Evolutionary conservation across 1,139 yeast genomes (phyloP), one percentile per base, ranked within the genome.

Genomic region (Debaryomyces psychrophilus): DNA sequence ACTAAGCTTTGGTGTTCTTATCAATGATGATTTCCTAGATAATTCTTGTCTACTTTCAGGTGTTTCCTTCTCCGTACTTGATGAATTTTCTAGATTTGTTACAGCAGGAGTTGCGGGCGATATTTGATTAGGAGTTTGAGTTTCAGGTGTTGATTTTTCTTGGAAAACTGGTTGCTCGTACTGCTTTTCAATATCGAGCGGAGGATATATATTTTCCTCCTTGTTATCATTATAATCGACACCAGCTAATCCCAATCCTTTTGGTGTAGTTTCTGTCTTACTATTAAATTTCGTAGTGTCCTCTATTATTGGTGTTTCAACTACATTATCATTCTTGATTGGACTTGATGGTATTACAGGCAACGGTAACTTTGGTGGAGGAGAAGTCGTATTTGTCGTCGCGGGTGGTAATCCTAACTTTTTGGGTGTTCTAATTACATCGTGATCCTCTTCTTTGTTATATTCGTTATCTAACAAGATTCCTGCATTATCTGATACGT

Each of bases 211-310:
- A 35, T 27, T 25, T 23, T 36, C 34, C 12, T 47, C 46, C 14
- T 34, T 37, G 9, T 17, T 39, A 12, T 41, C 48, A 9, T 62
- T 64, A 50, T 59, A 68, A 31, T 61, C 64, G 4, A 73, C 55
- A 4, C 76, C 76, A 47, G 70, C 76, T 40, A 74, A 61, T 1
- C 79, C 79, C 37, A 74, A 59, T 1, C 79, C 79, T 44, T 62
- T 61, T 5, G 71, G 68, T 18, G 59, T 58, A 20, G 53, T 56
- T 18, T 60, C 68, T 23, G 9, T 20, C 5, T 12, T 23, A n/a
- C 18, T 15, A 11, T 35, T 39, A 1, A 28, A 29, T 11, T 50
- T 43, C 33, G 51, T 56, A 1, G 52, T 17, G 27, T 50, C 58
- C 18, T 48, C 50, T 14, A 51, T 47, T 18, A 49, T 55, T 11